Conservation (phyloP, 2,329 filamentous ascomycete genomes). For the Hyphodiscus sp. region DNA sequence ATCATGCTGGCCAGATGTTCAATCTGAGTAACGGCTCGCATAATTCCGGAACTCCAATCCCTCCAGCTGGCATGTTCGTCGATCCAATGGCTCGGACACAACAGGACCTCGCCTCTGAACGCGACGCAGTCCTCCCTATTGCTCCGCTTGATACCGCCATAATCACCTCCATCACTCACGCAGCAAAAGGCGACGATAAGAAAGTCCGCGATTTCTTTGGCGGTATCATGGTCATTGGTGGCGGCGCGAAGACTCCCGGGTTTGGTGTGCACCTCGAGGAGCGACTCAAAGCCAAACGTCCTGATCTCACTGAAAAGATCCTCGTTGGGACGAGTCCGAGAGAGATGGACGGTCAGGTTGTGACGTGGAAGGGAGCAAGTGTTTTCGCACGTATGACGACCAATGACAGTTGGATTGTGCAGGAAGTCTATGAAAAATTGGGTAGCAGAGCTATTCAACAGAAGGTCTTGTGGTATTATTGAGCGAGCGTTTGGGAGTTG, state of each 20-base stretch:
- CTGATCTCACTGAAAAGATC: constrained; percentile 54
- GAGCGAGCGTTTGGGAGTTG: neutral
- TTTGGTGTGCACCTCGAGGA: constrained; percentile 82
- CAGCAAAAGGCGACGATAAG: constrained; percentile 82
- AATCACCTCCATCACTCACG: constrained; percentile 80
- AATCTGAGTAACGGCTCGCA: constrained; percentile 37
- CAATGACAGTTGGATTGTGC: constrained; percentile 93
- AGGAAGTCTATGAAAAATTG: constrained; percentile 79
- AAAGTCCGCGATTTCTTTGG: constrained; percentile 86
- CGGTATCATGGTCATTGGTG: constrained; percentile 85
- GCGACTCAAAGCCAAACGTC: constrained; percentile 60
- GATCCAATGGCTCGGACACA: constrained; percentile 35
- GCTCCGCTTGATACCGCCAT: constrained; percentile 86
- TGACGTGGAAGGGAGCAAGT: constrained; percentile 95
- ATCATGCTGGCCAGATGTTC: constrained; percentile 7
- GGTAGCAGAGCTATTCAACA: constrained; percentile 78
- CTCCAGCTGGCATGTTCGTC: constrained; percentile 30
- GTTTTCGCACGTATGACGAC: constrained; percentile 81
- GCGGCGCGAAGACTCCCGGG: constrained; percentile 72
- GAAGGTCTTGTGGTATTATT: constrained; percentile 49
- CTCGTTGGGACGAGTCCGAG: constrained; percentile 67
- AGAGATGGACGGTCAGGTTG: constrained; percentile 95
- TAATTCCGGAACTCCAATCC: constrained; percentile 42
- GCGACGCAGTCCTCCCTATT: constrained; percentile 74
- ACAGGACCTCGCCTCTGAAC: constrained; percentile 52